Conservation (phyloP, 2,329 filamentous ascomycete genomes). For the Penicillium carneum region DNA sequence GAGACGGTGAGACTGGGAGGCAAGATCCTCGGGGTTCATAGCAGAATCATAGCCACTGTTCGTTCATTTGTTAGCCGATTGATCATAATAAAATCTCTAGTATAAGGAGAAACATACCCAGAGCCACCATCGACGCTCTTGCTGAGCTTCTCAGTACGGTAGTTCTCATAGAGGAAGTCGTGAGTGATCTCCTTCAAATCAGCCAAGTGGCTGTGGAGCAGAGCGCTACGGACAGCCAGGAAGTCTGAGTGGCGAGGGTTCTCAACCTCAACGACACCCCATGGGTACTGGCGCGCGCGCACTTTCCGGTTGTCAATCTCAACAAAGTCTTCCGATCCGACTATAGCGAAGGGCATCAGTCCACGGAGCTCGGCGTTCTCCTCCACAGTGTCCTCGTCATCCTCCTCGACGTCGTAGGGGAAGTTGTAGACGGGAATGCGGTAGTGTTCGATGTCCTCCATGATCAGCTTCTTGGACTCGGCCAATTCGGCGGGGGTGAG, state of each 20-base stretch:
- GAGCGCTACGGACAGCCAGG: slow-evolving; percentile 91
- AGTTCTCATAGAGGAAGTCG: slow-evolving; percentile 99
- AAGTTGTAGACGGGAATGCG: slow-evolving; percentile 99
- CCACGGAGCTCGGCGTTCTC: slow-evolving; percentile 97
- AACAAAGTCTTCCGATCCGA: slow-evolving; percentile 92
- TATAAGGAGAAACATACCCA: slow-evolving; percentile 70
- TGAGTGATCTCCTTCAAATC: slow-evolving; percentile 99
- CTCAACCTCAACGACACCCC: slow-evolving; percentile 98
- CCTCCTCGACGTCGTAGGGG: slow-evolving; percentile 99
- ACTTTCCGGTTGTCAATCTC: slow-evolving; percentile 93
- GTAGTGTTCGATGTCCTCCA: slow-evolving; percentile 99
- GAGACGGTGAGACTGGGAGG: slow-evolving; percentile 94
- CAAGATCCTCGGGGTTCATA: slow-evolving; percentile 97
- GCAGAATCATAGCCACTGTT: slow-evolving; percentile 73
- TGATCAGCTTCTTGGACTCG: slow-evolving; percentile 99
- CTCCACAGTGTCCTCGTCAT: slow-evolving; percentile 98
- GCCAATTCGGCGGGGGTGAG: slow-evolving; percentile 94
- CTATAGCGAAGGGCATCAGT: slow-evolving; percentile 98
- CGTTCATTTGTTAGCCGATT: slow-evolving; percentile 32
- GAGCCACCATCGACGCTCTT: slow-evolving; percentile 94
- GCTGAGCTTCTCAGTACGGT: slow-evolving; percentile 99
- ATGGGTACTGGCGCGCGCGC: slow-evolving; percentile 95
- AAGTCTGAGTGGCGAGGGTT: slow-evolving; percentile 99
- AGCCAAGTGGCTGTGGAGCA: slow-evolving; percentile 95
- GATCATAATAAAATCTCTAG: slow-evolving; percentile 4